phyloP scores from a whole-genome alignment of 2,329 filamentous ascomycete species.

The Nigrospora oryzae region DNA sequence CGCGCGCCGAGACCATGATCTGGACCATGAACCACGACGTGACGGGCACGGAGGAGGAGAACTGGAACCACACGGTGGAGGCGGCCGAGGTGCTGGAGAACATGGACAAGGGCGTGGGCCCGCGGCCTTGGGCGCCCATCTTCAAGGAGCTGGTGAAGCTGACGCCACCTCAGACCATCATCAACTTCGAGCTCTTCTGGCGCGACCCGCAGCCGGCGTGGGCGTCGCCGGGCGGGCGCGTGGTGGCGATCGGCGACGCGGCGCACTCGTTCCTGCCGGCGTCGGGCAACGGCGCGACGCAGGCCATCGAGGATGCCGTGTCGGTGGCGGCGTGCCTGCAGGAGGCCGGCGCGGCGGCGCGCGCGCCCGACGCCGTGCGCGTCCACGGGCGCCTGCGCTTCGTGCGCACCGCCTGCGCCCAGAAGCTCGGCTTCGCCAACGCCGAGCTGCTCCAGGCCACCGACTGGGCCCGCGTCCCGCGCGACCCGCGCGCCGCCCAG shows the following conservation, averaged over 20 bases:
- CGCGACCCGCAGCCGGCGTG: slow-evolving; percentile 28
- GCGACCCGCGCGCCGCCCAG: slow-evolving; percentile 23
- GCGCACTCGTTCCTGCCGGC: slow-evolving; percentile 32
- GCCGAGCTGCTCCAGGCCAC: slow-evolving; percentile 26
- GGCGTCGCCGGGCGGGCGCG: slow-evolving; percentile 22
- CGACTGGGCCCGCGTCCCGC: slow-evolving; percentile 21
- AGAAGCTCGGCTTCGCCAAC: slow-evolving; percentile 28
- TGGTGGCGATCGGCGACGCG: slow-evolving; percentile 29
- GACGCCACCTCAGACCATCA: slow-evolving; percentile 21
- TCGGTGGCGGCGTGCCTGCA: slow-evolving; percentile 27
- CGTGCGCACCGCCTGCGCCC: slow-evolving; percentile 23
- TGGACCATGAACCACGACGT: slow-evolving; percentile 30
- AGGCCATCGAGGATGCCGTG: slow-evolving; percentile 32
- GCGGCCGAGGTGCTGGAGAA: slow-evolving; percentile 24
- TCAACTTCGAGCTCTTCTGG: slow-evolving; percentile 32
- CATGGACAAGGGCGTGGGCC: slow-evolving; percentile 24
- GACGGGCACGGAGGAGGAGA: slow-evolving; percentile 26
- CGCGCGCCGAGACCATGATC: slow-evolving; percentile 23
- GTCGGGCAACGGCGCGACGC: slow-evolving; percentile 30
- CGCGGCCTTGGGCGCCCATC: slow-evolving; percentile 19
- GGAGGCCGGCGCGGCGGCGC: slow-evolving; percentile 19
- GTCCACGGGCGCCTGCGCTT: slow-evolving; percentile 27
- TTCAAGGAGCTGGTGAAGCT: slow-evolving; percentile 25
- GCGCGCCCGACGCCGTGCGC: slow-evolving; percentile 18
- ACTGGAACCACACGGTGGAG: slow-evolving; percentile 25